Conservation (phyloP, 1,139 yeast species). For the Trichomonascaceae sp. region DNA sequence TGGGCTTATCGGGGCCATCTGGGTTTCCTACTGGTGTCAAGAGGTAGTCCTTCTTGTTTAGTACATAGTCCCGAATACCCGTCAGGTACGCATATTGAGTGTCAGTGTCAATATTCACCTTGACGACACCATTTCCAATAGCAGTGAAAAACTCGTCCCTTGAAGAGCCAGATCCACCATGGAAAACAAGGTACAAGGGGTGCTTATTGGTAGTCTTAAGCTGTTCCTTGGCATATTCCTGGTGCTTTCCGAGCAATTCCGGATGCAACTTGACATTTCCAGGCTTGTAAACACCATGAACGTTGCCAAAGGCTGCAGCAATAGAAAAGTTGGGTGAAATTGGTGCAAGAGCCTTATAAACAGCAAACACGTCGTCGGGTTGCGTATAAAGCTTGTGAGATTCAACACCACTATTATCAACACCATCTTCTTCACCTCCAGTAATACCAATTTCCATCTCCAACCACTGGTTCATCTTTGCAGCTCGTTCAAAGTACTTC, state of each 20-base stretch:
- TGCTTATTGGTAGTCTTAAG: slow-evolving; percentile 47
- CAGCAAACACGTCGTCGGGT: slow-evolving; percentile 92
- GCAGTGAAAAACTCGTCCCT: slow-evolving; percentile 89
- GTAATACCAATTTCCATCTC: slow-evolving; percentile 99
- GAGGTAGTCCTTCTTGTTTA: slow-evolving; percentile 93
- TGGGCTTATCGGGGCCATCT: slow-evolving; percentile 96
- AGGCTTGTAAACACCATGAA: slow-evolving; percentile 99
- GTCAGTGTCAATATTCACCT: slow-evolving; percentile 99
- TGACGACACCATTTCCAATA: slow-evolving; percentile 90
- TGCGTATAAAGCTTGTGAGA: slow-evolving; percentile 86
- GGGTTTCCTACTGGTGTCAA: slow-evolving; percentile 94
- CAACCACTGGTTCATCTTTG: slow-evolving; percentile 94
- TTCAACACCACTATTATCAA: slow-evolving; percentile 91
- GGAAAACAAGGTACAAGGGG: slow-evolving; percentile 98
- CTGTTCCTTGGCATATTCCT: slow-evolving; percentile 65
- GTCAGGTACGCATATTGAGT: slow-evolving; percentile 95
- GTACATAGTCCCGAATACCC: slow-evolving; percentile 96
- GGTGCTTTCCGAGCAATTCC: slow-evolving; percentile 93
- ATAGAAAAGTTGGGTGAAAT: slow-evolving; percentile 97
- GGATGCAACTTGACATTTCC: slow-evolving; percentile 96
- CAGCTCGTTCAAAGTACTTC: slow-evolving; percentile 90
- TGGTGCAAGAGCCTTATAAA: slow-evolving; percentile 82
- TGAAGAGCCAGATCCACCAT: slow-evolving; percentile 99
- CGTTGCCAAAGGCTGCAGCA: slow-evolving; percentile 99
- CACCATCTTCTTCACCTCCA: slow-evolving; percentile 99